Conservation (phyloP, 2,329 filamentous ascomycete genomes). For the Grosmannia penicillata region DNA sequence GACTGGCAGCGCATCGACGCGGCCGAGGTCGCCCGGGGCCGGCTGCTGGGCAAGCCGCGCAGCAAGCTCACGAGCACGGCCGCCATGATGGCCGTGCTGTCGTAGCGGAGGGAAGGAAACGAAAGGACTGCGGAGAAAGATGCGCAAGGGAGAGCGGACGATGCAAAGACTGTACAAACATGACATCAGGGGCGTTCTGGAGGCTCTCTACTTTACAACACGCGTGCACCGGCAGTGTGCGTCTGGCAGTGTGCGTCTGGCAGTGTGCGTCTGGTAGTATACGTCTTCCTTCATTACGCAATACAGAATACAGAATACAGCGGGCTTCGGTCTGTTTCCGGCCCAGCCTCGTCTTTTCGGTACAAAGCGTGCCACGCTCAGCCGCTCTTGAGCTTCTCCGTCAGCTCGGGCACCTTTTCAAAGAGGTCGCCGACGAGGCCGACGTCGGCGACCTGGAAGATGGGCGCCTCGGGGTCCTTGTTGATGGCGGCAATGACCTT, state of each 20-base stretch:
- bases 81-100: constrained; percentile 42
- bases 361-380: constrained; percentile 6
- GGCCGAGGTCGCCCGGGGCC: constrained; percentile 57
- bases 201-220: too few species aligned
- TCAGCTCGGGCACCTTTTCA: constrained; percentile 88
- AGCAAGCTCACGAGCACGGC: constrained; percentile 49
- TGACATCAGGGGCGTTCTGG: too few species aligned
- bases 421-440: constrained; percentile 92
- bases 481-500: constrained; percentile 99
- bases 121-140: not conserved
- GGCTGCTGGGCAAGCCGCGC: constrained; percentile 56
- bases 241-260: too few species aligned
- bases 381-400: constrained; percentile 69
- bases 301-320: not conserved
- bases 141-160: too few species aligned
- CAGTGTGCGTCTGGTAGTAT: too few species aligned
- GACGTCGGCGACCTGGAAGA: constrained; percentile 96
- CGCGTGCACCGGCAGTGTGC: too few species aligned
- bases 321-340: not conserved
- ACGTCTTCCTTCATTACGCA: too few species aligned
- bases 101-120: constrained; percentile 2
- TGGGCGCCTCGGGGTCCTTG: constrained; percentile 92
- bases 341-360: not conserved
- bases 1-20: constrained; percentile 75
- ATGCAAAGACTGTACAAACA: too few species aligned